Conservation (phyloP, 306 rosid species). For the Medicago truncatula region DNA sequence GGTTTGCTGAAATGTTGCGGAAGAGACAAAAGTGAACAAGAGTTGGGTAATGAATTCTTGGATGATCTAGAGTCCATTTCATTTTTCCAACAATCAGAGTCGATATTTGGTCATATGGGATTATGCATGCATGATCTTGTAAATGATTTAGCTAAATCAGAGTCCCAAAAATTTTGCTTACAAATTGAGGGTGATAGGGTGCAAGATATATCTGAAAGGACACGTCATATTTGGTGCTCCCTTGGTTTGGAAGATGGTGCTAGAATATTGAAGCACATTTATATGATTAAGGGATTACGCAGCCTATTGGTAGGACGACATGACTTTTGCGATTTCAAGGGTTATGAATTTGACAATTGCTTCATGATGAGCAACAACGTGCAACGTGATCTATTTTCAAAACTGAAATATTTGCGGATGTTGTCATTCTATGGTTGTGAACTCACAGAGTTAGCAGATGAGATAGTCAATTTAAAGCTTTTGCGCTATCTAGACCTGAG, state of each 20-base stretch:
- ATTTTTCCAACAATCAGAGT: slow-evolving; percentile 21
- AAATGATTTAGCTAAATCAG: slow-evolving; percentile 51
- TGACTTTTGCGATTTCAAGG: too few species aligned
- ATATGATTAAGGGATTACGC: not conserved
- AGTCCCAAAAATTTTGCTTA: slow-evolving; percentile 39
- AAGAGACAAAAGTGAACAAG: slow-evolving; percentile 39
- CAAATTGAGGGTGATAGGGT: not conserved
- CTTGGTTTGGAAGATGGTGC: rapidly evolving
- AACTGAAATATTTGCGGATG: slow-evolving; percentile 1
- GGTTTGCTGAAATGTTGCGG: slow-evolving; percentile 10
- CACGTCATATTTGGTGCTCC: slow-evolving; percentile 9
- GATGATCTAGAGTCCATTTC: slow-evolving; percentile 52
- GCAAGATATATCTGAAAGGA: slow-evolving; percentile 1
- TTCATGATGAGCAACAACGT: not conserved
- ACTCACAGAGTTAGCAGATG: not conserved
- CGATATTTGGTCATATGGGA: too few species aligned
- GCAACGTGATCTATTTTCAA: not conserved
- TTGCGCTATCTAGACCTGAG: slow-evolving; percentile 33
- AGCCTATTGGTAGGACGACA: not conserved
- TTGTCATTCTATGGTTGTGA: not conserved
- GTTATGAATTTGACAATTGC: rapidly evolving
- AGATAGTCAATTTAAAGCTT: not conserved
- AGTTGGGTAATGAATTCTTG: slow-evolving; percentile 47
- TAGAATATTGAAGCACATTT: not conserved
- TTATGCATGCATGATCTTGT: slow-evolving; percentile 55